phyloP scores from a whole-genome alignment of 164 flowering plant species.

The Annona squamosa region DNA sequence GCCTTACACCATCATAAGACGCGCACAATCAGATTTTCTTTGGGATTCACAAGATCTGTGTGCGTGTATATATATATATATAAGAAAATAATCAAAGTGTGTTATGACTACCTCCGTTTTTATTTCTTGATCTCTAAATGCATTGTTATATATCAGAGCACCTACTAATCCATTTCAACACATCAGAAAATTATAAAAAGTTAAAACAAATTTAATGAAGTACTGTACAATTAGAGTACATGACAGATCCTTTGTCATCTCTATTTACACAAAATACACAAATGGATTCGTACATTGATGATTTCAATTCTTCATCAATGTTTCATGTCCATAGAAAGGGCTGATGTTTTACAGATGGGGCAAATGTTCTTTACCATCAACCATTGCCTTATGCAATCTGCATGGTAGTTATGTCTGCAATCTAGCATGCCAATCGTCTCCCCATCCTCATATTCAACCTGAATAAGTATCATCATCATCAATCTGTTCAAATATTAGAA shows the following conservation, averaged over 20 bases:
- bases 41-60: no score
- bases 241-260: neutral
- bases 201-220: neutral
- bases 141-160: no score
- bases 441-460: slow-evolving; percentile 46
- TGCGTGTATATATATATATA: no score
- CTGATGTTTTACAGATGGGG: slow-evolving; percentile 79
- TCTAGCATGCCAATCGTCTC: slow-evolving; percentile 55
- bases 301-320: neutral
- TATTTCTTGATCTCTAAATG: no score
- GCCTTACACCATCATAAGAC: no score
- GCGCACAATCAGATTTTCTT: no score
- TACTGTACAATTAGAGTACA: slow-evolving; percentile 1
- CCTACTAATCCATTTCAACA: neutral
- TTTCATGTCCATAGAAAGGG: slow-evolving; percentile 20
- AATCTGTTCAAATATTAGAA: neutral
- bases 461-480: neutral
- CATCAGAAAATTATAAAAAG: slow-evolving; percentile 2
- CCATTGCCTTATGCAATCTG: slow-evolving; percentile 73
- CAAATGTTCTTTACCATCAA: slow-evolving; percentile 66
- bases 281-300: neutral
- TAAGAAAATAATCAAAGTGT: no score
- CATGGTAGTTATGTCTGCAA: slow-evolving; percentile 85
- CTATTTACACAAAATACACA: neutral
- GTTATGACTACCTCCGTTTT: no score